Base-by-base conservation (phyloP, 192 early-diverging fungal genomes). In the Gonapodya sp. region DNA sequence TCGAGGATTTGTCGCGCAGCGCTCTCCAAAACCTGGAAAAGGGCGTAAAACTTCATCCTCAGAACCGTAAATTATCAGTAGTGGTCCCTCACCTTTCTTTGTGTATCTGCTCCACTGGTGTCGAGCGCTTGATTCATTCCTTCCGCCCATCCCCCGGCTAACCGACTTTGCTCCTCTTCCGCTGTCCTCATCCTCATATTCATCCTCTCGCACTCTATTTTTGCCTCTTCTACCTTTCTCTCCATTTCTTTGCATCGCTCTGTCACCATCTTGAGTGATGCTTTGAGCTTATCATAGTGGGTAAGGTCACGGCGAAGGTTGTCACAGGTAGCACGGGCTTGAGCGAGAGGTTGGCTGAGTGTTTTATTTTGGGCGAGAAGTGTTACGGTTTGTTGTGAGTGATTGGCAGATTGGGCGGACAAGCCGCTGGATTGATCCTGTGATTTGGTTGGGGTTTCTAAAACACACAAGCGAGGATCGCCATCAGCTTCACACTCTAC, bases 401-500 rank as follows among this genome's bases (percentile, higher is more conserved):
- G 91, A 1, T 88, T 81, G 82, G 91, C 91, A 75, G 91, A 89
- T 83, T 91, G 91, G 84, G 91, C 91, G 79, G 91, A 91, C 89
- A 92, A 89, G 31, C 87, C 88, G 79, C 89, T 89, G 64, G 91
- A 88, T 85, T 92, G 91, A 83, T 92, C 91, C 89, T 90, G 36
- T 31, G 18, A 14, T 32, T n/a, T 35, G 64, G 18, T 31, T 35
- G 34, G 8, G 73, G 8, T 64, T 8, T 64, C 8, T 8, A 35
- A 24, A 14, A 75, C 24, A 34, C 73, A 18, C 2, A 77, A 83
- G 18, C 64, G 8, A 30, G 35, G 18, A 31, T 64, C 46, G 8
- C 8, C 46, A 64, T 8, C 46, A 8, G 46, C 46, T 16, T 24
- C 8, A 64, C 46, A 64, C 33, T 31, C 83, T 80, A 89, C 89